A percentile compares a stretch with the other conserved stretches of the same genome.
Conservation (phyloP, 169 alveolate species). For the Cryptosporidium ubiquitum region DNA sequence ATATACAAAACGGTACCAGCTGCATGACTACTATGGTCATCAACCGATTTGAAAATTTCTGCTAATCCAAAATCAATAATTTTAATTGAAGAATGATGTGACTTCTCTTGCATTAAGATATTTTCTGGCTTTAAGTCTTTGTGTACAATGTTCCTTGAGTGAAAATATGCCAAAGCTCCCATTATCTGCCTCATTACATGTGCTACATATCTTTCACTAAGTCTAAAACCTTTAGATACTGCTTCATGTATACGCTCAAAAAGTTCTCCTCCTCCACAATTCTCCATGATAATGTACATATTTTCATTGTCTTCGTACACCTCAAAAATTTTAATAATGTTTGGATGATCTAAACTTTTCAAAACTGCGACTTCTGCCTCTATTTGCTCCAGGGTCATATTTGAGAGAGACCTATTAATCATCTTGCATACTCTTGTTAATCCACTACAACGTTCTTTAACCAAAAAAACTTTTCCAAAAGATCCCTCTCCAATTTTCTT, state of each 20-base stretch:
- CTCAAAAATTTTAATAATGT: conserved; percentile 89
- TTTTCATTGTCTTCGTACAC: conserved; percentile 91
- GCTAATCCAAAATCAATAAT: conserved; percentile 95
- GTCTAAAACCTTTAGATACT: conserved; percentile 67
- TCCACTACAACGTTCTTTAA: conserved; percentile 76
- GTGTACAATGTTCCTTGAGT: conserved; percentile 91
- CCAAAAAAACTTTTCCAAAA: conserved; percentile 79
- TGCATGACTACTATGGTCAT: conserved; percentile 88
- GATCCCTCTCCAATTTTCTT: conserved; percentile 80
- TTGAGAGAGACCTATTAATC: conserved; percentile 75
- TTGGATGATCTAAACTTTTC: conserved; percentile 91
- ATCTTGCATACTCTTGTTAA: conserved; percentile 76
- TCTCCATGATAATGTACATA: conserved; percentile 92
- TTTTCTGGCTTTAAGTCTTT: conserved; percentile 98
- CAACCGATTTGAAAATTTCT: conserved; percentile 86
- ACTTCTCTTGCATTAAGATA: conserved; percentile 88
- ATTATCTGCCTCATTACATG: conserved; percentile 91
- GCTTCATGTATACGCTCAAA: conserved; percentile 93
- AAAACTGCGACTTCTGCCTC: conserved; percentile 79
- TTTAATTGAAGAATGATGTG: conserved; percentile 89
- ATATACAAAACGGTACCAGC: conserved; percentile 92
- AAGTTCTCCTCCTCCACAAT: conserved; percentile 95
- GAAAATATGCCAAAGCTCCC: conserved; percentile 94
- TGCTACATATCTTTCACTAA: conserved; percentile 91
- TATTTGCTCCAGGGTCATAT: conserved; percentile 76